Conservation (phyloP, 1,284 basidiomycete genomes). For the Apiotrichum sp. region DNA sequence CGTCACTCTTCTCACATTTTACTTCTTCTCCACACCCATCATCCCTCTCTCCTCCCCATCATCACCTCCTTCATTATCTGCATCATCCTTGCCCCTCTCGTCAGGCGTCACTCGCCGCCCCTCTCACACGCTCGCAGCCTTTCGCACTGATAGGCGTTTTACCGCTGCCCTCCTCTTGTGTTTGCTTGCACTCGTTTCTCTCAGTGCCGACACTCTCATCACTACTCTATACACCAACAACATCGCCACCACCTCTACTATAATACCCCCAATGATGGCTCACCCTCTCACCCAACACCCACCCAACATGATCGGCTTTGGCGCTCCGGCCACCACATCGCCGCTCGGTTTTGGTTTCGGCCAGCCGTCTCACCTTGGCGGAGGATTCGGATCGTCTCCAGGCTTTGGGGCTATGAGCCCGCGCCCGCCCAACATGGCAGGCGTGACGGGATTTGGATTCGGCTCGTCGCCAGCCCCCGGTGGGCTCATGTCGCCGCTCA, state of each 20-base stretch:
- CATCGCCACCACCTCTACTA: too few relatives aligned
- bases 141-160: not conserved
- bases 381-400: not conserved
- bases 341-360: slow-evolving; percentile 40
- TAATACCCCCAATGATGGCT: slow-evolving; percentile 25
- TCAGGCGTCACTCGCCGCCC: too few relatives aligned
- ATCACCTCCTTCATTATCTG: not conserved
- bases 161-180: not conserved
- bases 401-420: slow-evolving; percentile 1
- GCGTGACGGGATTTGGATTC: slow-evolving; percentile 10
- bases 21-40: not conserved
- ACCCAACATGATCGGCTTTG: slow-evolving; percentile 34
- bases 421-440: not conserved
- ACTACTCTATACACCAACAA: too few relatives aligned
- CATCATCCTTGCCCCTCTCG: not conserved
- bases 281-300: slow-evolving; percentile 43
- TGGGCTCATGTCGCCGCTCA: slow-evolving; percentile 7
- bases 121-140: too few relatives aligned
- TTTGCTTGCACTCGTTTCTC: not conserved
- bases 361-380: slow-evolving; percentile 10
- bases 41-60: not conserved
- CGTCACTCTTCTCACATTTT: too few relatives aligned
- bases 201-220: too few relatives aligned
- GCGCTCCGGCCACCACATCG: slow-evolving; percentile 34
- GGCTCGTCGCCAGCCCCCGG: slow-evolving; percentile 7